These are phyloP conservation scores for Huntiella decipiens DNA, from an alignment of 2,329 filamentous ascomycete genomes.

Conservation along the genomic window DNA sequence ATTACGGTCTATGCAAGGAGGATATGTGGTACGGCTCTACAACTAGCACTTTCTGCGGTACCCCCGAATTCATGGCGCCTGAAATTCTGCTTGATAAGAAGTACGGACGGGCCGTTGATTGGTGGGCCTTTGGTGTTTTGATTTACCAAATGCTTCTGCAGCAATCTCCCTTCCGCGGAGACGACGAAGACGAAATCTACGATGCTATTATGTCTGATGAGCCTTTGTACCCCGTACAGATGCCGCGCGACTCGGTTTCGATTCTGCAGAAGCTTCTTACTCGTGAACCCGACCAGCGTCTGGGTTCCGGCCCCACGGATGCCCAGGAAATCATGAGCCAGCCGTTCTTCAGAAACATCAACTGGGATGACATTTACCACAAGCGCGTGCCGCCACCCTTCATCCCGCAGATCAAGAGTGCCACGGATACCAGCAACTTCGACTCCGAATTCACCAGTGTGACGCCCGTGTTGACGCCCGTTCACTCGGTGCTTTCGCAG, in stretches of 20 bases:
- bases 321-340: conserved; percentile 98
- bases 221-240: conserved; percentile 93
- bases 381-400: conserved; percentile 84
- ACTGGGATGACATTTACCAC: conserved; percentile 97
- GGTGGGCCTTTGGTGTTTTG: conserved; percentile 98
- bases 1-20: conserved; percentile 98
- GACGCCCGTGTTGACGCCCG: conserved; percentile 87
- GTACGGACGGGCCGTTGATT: conserved; percentile 91
- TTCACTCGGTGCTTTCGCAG: conserved; percentile 95
- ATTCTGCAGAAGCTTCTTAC: conserved; percentile 95
- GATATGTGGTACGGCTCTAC: conserved; percentile 99
- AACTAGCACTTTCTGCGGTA: conserved; percentile 96
- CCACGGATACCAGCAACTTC: conserved; percentile 99
- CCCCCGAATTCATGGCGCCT: conserved; percentile 98
- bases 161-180: conserved; percentile 94
- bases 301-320: conserved; percentile 89
- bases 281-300: conserved; percentile 76
- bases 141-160: conserved; percentile 99
- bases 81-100: conserved; percentile 98
- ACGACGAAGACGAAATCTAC: conserved; percentile 98
- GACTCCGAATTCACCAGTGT: conserved; percentile 97
- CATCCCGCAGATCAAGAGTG: conserved; percentile 69
- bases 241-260: conserved; percentile 93
- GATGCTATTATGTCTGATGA: conserved; percentile 96
- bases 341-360: conserved; percentile 92